Evolutionary conservation across 768 basidiomycete genomes (phyloP).

Genomic region (Xerocomellus amylosporus): DNA sequence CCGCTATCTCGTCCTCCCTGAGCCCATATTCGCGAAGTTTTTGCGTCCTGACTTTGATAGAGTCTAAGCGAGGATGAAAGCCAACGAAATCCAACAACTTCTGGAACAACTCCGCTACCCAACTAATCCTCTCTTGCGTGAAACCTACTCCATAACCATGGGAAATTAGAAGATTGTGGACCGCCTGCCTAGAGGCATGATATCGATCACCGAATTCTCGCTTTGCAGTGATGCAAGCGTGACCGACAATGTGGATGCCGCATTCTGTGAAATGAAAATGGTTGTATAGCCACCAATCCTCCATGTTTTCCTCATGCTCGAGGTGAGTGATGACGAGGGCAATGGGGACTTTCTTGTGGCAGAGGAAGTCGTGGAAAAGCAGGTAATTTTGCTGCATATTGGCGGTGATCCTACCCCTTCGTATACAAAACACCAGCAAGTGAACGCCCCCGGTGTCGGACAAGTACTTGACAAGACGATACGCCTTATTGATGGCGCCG

Average conservation of each 20-base stretch:
- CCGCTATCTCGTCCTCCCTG: neutral
- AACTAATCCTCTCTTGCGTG: neutral
- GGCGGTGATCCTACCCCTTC: slow-evolving; percentile 30
- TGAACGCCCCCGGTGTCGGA: slow-evolving; percentile 35
- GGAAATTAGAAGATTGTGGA: slow-evolving; percentile 21
- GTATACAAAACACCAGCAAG: slow-evolving; percentile 41
- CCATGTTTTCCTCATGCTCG: slow-evolving; percentile 36
- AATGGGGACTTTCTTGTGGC: slow-evolving; percentile 29
- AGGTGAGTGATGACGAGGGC: slow-evolving; percentile 35
- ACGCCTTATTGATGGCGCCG: slow-evolving; percentile 32
- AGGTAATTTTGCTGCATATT: slow-evolving; percentile 30
- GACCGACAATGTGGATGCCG: slow-evolving; percentile 25
- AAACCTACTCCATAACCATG: slow-evolving; percentile 13
- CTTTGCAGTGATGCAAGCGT: slow-evolving; percentile 37
- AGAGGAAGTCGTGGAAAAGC: slow-evolving; percentile 34
- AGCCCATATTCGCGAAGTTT: no score
- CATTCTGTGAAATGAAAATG: slow-evolving; percentile 16
- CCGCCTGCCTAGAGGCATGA: slow-evolving; percentile 17
- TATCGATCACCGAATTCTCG: slow-evolving; percentile 28
- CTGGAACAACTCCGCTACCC: no score
- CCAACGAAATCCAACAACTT: slow-evolving; percentile 24
- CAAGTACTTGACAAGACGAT: slow-evolving; percentile 34
- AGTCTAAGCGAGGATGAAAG: slow-evolving; percentile 20
- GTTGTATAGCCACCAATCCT: slow-evolving; percentile 35
- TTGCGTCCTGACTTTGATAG: no score